Percentiles rank a stretch among this genome's conserved stretches.
Evolutionary conservation across 805 yeast species (phyloP).

Genomic region (Lachancea meyersii): DNA sequence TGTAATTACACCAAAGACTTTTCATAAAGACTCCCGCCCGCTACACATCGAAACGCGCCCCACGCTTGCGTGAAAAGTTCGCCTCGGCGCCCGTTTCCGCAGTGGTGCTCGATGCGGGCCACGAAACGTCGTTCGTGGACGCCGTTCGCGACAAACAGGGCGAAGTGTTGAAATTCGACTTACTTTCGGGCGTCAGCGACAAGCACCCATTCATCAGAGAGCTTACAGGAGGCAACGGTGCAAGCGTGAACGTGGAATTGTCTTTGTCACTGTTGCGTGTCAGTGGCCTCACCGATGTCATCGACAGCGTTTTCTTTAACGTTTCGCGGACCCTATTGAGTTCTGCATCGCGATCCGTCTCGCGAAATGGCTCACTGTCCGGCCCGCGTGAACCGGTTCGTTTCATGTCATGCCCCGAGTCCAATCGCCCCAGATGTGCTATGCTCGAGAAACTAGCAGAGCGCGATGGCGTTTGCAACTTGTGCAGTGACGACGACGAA

Average conservation of each 20-base stretch:
- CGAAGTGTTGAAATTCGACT: constrained; percentile 25
- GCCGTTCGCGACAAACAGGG: constrained; percentile 25
- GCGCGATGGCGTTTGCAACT: constrained; percentile 21
- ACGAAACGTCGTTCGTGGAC: constrained; percentile 11
- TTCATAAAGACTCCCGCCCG: neutral
- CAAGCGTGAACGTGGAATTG: constrained; percentile 29
- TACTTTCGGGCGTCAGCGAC: constrained; percentile 29
- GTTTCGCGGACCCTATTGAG: constrained; percentile 20
- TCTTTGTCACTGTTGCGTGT: constrained; percentile 1
- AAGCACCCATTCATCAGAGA: constrained; percentile 32
- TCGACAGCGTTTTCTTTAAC: constrained; percentile 25
- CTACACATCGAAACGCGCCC: neutral
- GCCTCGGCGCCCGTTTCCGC: neutral
- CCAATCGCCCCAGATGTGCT: neutral
- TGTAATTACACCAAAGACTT: neutral
- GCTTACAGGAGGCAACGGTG: constrained; percentile 26
- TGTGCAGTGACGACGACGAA: constrained; percentile 22
- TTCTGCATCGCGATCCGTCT: constrained; percentile 12
- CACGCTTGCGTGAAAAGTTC: neutral
- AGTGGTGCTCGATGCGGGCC: neutral
- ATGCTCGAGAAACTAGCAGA: constrained; percentile 9
- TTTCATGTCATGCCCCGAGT: neutral
- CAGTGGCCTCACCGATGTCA: constrained; percentile 6
- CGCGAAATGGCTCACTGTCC: no score
- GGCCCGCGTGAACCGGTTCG: no score